Evolutionary conservation across 73 alveolate genomes (phyloP).

Genomic region (Breviolum minutum): DNA sequence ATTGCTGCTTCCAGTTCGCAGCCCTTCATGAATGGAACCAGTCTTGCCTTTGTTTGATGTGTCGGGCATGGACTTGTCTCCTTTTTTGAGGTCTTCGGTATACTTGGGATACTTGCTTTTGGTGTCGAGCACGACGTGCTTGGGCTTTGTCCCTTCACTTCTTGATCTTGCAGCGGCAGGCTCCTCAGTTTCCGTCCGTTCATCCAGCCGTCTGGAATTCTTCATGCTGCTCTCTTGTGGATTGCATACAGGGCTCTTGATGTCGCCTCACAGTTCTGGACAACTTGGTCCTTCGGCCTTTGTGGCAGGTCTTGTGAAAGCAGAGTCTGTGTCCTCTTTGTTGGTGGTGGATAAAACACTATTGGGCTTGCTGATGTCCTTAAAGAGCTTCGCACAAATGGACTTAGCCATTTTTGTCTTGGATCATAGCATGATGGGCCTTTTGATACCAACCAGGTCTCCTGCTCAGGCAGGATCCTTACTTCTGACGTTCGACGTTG

Average conservation of each 20-base stretch:
- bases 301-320: background rate
- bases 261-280: background rate
- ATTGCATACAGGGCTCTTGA: background rate
- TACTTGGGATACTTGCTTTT: background rate
- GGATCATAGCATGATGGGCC: background rate
- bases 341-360: background rate
- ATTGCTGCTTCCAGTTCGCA: background rate
- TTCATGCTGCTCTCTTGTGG: background rate
- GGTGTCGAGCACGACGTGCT: background rate
- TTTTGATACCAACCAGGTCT: background rate
- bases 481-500: background rate
- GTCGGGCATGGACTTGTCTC: background rate
- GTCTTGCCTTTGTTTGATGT: background rate
- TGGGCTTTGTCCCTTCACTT: background rate
- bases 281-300: background rate
- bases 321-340: slow-evolving; percentile 37
- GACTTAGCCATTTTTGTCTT: background rate
- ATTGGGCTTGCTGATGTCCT: background rate
- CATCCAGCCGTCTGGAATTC: background rate
- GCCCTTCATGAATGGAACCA: background rate
- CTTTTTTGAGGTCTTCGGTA: background rate
- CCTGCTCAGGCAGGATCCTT: background rate
- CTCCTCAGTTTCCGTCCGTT: background rate
- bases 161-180: background rate
- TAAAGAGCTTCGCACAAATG: background rate